phyloP scores from a whole-genome alignment of 768 basidiomycete genomes.

The Hericium coralloides region DNA sequence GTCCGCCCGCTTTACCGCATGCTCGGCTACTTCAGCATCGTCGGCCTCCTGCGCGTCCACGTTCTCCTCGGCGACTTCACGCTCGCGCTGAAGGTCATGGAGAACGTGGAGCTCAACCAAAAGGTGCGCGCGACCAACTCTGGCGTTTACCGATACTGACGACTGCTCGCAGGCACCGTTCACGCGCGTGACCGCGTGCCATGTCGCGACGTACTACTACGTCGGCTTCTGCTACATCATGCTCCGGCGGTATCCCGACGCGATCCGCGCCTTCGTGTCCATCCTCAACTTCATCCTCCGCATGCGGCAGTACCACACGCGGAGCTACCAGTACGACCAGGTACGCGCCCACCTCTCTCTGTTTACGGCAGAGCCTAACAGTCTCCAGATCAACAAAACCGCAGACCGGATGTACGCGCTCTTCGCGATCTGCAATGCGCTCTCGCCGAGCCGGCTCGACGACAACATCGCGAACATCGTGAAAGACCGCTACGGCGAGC shows the following conservation, averaged over 20 bases:
- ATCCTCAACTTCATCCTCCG: conserved; percentile 94
- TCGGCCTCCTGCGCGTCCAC: conserved; percentile 93
- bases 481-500: conserved; percentile 91
- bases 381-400: conserved; percentile 84
- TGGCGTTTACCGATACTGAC: neutral
- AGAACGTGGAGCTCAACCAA: conserved; percentile 86
- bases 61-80: conserved; percentile 94
- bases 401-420: conserved; percentile 97
- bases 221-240: conserved; percentile 97
- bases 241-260: conserved; percentile 90
- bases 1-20: conserved; percentile 83
- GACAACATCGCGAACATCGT: conserved; percentile 91
- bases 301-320: conserved; percentile 93
- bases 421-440: conserved; percentile 86
- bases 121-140: conserved; percentile 38
- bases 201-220: conserved; percentile 92
- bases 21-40: conserved; percentile 94
- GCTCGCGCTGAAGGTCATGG: conserved; percentile 91
- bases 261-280: conserved; percentile 86
- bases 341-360: conserved; percentile 25
- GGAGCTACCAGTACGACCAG: conserved; percentile 95
- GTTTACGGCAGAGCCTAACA: neutral
- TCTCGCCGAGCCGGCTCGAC: conserved; percentile 88
- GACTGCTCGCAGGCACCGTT: conserved; percentile 57
- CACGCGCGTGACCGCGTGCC: conserved; percentile 92